Evolutionary conservation across 2,329 filamentous ascomycete species (phyloP).

Genomic region (Chrysoporthe austroafricana): DNA sequence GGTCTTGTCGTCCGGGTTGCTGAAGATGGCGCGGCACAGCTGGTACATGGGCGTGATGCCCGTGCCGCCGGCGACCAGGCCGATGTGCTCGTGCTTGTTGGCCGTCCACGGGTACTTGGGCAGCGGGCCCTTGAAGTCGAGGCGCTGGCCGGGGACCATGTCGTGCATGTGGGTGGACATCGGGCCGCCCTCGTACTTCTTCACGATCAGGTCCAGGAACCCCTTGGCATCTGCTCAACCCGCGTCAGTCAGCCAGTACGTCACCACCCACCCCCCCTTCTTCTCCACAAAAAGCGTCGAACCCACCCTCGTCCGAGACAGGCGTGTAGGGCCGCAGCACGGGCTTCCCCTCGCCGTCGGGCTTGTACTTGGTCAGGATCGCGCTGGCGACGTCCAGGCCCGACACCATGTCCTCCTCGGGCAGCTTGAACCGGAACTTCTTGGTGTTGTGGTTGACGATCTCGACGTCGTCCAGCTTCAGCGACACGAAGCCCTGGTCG

Average conservation of each 20-base stretch:
- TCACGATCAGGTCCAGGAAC: conserved; percentile 86
- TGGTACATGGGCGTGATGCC: conserved; percentile 99
- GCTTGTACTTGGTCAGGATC: conserved; percentile 89
- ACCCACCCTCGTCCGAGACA: conserved; percentile 77
- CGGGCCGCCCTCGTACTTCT: conserved; percentile 85
- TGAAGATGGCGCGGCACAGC: conserved; percentile 88
- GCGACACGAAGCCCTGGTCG: conserved; percentile 84
- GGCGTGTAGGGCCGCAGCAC: conserved; percentile 93
- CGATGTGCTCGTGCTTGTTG: conserved; percentile 94
- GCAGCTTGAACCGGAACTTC: conserved; percentile 84
- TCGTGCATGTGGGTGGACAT: conserved; percentile 91
- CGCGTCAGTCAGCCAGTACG: conserved; percentile 3
- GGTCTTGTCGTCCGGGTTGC: conserved; percentile 94
- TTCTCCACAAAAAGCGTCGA: background rate
- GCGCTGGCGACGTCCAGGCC: conserved; percentile 84
- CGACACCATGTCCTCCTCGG: conserved; percentile 81
- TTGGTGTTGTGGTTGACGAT: conserved; percentile 93
- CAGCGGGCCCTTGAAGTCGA: conserved; percentile 93
- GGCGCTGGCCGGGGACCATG: conserved; percentile 77
- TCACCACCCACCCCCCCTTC: conserved; percentile 12
- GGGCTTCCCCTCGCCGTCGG: conserved; percentile 79
- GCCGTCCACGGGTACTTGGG: conserved; percentile 88
- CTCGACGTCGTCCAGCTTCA: conserved; percentile 80
- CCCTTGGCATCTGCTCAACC: conserved; percentile 66
- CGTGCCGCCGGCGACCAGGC: conserved; percentile 88